Conservation (phyloP, 208 protist genomes). For the Leishmania guyanensis region DNA sequence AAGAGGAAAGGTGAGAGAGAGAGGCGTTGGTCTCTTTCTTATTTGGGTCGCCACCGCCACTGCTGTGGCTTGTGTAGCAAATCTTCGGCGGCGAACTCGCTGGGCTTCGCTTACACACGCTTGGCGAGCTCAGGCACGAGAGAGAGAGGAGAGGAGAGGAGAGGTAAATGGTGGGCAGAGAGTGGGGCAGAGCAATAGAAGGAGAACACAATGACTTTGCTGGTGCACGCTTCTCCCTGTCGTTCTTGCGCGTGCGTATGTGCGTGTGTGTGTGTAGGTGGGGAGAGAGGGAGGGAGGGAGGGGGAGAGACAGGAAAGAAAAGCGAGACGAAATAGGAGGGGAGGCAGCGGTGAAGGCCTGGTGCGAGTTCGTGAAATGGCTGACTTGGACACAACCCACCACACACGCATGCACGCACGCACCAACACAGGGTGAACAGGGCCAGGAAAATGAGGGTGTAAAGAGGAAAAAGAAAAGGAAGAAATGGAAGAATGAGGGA, state of each 20-base stretch:
- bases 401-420: not conserved
- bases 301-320: not conserved
- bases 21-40: not conserved
- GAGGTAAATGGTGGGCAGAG: not conserved
- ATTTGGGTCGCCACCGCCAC: not conserved
- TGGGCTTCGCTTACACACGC: not conserved
- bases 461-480: not conserved
- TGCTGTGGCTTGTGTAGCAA: not conserved
- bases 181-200: not conserved
- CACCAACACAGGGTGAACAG: constrained; percentile 3
- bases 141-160: constrained; percentile 3
- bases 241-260: not conserved
- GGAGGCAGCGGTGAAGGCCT: not conserved
- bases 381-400: not conserved
- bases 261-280: not conserved
- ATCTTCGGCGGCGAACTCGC: not conserved
- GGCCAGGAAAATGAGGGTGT: not conserved
- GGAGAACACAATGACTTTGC: not conserved
- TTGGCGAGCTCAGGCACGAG: not conserved
- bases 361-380: not conserved
- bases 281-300: not conserved
- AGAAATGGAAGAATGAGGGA: not conserved
- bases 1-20: not conserved
- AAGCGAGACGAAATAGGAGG: constrained; percentile 7
- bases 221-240: not conserved